These are phyloP conservation scores for Colletotrichum limetticola DNA, from an alignment of 2,329 filamentous ascomycete species.

Conservation along the genomic window DNA sequence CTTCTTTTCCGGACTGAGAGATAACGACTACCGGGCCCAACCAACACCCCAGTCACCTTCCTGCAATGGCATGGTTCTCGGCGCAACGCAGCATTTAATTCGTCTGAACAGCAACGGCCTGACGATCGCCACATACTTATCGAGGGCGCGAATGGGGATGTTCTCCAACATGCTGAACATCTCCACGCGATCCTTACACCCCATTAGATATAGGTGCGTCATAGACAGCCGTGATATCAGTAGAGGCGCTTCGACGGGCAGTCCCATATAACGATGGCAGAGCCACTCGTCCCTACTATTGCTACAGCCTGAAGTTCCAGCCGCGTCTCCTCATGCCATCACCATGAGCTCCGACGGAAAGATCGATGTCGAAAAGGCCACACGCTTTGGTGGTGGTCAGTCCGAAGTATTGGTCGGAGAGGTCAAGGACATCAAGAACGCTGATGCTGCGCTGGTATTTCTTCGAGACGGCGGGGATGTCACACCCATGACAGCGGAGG, in stretches of 20 bases:
- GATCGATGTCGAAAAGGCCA: constrained; percentile 12
- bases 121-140: constrained; percentile 19
- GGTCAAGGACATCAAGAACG: constrained; percentile 12
- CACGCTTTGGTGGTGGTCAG: neutral
- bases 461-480: constrained; percentile 10
- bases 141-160: neutral
- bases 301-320: too few species aligned
- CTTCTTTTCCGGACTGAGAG: constrained; percentile 17
- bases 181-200: neutral
- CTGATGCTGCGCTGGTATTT: constrained; percentile 17
- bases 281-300: too few species aligned
- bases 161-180: neutral
- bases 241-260: neutral
- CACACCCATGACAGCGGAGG: neutral
- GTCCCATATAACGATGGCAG: neutral
- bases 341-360: constrained; percentile 5
- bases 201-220: neutral
- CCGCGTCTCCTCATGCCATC: neutral
- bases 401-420: constrained; percentile 19
- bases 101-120: neutral
- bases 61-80: constrained; percentile 6
- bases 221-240: neutral
- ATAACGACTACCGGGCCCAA: constrained; percentile 21
- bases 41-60: constrained; percentile 13
- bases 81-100: neutral